These are phyloP conservation scores for Silybum marianum DNA, from an alignment of 129 eudicot genomes.

Conservation along the genomic window DNA sequence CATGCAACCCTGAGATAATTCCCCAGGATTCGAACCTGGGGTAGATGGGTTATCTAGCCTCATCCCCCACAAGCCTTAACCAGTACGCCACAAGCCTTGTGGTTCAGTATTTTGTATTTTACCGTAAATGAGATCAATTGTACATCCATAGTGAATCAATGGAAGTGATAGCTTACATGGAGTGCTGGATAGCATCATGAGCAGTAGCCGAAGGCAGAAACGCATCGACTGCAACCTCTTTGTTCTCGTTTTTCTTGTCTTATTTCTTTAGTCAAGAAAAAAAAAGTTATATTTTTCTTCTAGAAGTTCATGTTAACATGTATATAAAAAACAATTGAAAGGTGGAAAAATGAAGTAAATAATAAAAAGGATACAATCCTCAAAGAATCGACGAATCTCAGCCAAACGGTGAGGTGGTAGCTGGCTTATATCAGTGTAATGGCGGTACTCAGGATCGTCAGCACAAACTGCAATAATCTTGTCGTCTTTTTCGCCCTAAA, in stretches of 20 bases:
- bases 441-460: constrained; percentile 77
- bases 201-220: constrained; percentile 61
- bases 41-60: too few relatives aligned
- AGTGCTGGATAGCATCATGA: constrained; percentile 59
- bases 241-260: constrained; percentile 88
- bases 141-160: background rate
- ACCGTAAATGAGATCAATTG: background rate
- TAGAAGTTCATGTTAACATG: background rate
- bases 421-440: constrained; percentile 65
- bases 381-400: constrained; percentile 79
- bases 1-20: too few relatives aligned
- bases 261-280: constrained; percentile 31
- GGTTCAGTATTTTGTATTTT: too few relatives aligned
- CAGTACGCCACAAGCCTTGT: too few relatives aligned
- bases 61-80: too few relatives aligned
- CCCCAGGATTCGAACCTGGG: too few relatives aligned
- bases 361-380: constrained; percentile 61
- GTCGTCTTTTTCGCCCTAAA: constrained; percentile 77
- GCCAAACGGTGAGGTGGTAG: constrained; percentile 76
- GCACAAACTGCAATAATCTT: constrained; percentile 80
- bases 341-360: background rate
- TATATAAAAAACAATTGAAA: background rate
- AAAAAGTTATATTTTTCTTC: background rate
- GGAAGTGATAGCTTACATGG: constrained; percentile 47
- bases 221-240: constrained; percentile 76